Evolutionary conservation across 192 early-diverging fungal genomes (phyloP).

Genomic region (Funneliformis mosseae): DNA sequence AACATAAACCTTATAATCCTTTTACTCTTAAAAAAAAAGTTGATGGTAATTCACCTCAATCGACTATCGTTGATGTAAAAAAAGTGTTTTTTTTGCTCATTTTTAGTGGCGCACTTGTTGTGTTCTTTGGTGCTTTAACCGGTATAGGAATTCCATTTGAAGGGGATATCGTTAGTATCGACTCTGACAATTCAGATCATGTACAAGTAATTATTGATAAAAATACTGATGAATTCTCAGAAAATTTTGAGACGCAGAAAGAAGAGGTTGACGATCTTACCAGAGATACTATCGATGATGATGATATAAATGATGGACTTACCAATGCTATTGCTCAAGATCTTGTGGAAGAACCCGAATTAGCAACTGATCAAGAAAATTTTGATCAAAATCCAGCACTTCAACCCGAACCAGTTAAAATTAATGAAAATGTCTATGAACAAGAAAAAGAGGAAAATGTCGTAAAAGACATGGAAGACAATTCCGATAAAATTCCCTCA

Average conservation of each 20-base stretch:
- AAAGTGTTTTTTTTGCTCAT: not conserved
- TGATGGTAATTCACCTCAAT: not conserved
- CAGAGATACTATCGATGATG: not conserved
- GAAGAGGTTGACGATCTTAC: not conserved
- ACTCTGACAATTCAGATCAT: not conserved
- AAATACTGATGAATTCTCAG: not conserved
- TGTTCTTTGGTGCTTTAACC: conserved; percentile 17
- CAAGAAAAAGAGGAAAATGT: not conserved
- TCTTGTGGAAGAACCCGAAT: not conserved
- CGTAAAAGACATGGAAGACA: not conserved
- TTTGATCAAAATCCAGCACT: not conserved
- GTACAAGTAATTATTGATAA: not conserved
- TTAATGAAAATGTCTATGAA: not conserved
- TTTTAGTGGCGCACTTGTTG: conserved; percentile 7
- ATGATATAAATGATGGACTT: not conserved
- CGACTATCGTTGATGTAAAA: not conserved
- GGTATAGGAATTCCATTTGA: conserved; percentile 16
- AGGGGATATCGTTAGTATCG: not conserved
- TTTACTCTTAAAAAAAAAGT: not conserved
- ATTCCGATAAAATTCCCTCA: not conserved
- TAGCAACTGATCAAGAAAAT: not conserved
- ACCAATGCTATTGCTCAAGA: not conserved
- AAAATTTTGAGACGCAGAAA: not conserved
- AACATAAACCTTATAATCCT: not conserved
- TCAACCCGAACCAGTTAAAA: not conserved